Evolutionary conservation across 495 filamentous ascomycete genomes (phyloP).

Genomic region (Penicillium daleae): DNA sequence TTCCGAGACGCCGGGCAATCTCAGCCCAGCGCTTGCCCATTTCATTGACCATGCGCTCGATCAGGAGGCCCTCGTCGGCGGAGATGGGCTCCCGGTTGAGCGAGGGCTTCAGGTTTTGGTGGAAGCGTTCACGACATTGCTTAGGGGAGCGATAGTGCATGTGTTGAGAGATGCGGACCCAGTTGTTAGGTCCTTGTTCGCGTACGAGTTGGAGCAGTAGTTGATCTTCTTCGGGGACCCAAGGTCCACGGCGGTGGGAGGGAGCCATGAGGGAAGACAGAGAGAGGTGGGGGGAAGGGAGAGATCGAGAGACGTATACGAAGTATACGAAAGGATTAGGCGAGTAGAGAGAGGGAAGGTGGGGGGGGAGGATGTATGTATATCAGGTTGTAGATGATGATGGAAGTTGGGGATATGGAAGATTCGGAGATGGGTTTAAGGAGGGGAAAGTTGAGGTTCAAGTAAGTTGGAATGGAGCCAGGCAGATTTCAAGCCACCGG

Average conservation of each 20-base stretch:
- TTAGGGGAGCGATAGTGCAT: constrained; percentile 85
- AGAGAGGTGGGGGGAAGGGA: neutral
- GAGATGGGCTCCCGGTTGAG: constrained; percentile 93
- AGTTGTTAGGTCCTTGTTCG: constrained; percentile 81
- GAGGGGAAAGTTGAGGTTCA: neutral
- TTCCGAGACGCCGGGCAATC: constrained; percentile 82
- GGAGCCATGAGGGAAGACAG: constrained; percentile 48
- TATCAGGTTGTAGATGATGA: constrained; percentile 1
- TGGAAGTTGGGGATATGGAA: constrained; percentile 9
- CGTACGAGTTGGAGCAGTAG: constrained; percentile 73
- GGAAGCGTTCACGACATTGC: constrained; percentile 94
- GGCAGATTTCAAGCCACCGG: constrained; percentile 15
- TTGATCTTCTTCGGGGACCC: constrained; percentile 81
- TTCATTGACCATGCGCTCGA: constrained; percentile 78
- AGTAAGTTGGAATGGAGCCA: constrained; percentile 8
- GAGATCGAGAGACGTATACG: neutral
- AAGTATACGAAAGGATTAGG: neutral
- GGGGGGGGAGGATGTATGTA: neutral
- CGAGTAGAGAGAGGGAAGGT: neutral
- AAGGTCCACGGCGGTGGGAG: constrained; percentile 79
- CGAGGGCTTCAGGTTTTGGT: constrained; percentile 91
- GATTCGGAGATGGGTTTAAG: neutral
- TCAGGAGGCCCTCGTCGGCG: constrained; percentile 80
- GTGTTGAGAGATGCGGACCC: constrained; percentile 82
- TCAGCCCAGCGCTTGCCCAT: constrained; percentile 95